A percentile compares a stretch with the other conserved stretches of the same genome.
These are phyloP conservation scores for Suillus alpinus DNA, from an alignment of 768 basidiomycete species.

Conservation along the genomic window DNA sequence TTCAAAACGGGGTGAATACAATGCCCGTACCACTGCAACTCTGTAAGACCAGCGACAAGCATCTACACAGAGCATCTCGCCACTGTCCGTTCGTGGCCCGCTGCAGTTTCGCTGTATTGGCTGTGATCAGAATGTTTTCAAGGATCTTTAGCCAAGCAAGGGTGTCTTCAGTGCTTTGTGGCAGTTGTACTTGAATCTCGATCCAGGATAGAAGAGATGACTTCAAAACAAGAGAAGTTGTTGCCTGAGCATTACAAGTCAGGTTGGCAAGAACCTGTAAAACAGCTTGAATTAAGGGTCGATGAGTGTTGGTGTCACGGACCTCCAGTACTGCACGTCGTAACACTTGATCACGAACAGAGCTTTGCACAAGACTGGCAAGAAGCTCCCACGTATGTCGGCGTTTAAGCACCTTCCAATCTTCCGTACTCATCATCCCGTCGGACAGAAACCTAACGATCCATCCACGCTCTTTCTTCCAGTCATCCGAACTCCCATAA, in stretches of 20 bases:
- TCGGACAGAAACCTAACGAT: slow-evolving; percentile 81
- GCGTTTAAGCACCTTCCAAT: slow-evolving; percentile 80
- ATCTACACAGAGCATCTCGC: slow-evolving; percentile 53
- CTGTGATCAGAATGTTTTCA: slow-evolving; percentile 57
- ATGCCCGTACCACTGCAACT: slow-evolving; percentile 12
- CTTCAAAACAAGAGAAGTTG: slow-evolving; percentile 67
- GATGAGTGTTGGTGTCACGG: slow-evolving; percentile 14
- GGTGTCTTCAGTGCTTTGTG: slow-evolving; percentile 31
- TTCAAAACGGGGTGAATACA: not conserved
- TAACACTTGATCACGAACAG: slow-evolving; percentile 47
- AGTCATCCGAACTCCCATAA: slow-evolving; percentile 74
- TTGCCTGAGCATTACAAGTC: slow-evolving; percentile 66
- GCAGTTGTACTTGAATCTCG: slow-evolving; percentile 56
- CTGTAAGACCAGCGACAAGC: slow-evolving; percentile 42
- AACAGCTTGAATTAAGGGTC: not conserved
- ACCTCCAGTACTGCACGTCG: slow-evolving; percentile 69
- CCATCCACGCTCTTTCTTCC: slow-evolving; percentile 89
- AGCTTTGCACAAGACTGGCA: slow-evolving; percentile 77
- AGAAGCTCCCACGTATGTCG: slow-evolving; percentile 88
- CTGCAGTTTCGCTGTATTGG: slow-evolving; percentile 51
- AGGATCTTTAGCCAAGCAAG: slow-evolving; percentile 65
- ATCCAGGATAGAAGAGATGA: slow-evolving; percentile 80
- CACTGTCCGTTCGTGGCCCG: slow-evolving; percentile 56
- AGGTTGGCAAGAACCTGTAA: slow-evolving; percentile 75
- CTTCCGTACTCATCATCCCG: slow-evolving; percentile 68